phyloP scores from a whole-genome alignment of 192 early-diverging fungal genomes.

The Entophlyctis helioformis region DNA sequence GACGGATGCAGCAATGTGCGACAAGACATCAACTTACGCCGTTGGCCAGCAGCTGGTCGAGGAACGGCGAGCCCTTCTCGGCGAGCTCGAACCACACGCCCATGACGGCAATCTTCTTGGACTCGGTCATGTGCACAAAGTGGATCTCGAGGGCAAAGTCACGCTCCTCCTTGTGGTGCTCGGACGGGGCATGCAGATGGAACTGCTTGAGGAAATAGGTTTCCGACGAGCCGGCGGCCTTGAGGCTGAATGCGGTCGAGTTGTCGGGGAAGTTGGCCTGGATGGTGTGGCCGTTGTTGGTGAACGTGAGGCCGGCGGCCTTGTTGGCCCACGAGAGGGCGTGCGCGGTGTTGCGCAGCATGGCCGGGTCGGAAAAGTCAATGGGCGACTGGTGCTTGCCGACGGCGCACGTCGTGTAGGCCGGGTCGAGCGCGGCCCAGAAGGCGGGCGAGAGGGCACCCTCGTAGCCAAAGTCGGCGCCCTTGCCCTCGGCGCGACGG shows the following conservation, averaged over 20 bases:
- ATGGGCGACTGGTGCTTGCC: constrained; percentile 35
- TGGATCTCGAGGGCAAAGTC: constrained; percentile 24
- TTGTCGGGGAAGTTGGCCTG: constrained; percentile 7
- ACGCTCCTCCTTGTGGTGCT: constrained; percentile 29
- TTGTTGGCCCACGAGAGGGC: constrained; percentile 1
- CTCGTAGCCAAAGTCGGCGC: constrained; percentile 3
- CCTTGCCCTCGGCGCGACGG: no score
- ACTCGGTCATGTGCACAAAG: constrained; percentile 31
- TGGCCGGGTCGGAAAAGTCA: constrained; percentile 16
- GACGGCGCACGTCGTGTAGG: neutral
- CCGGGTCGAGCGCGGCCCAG: constrained; percentile 1
- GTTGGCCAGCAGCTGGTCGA: constrained; percentile 8
- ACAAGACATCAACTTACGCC: neutral
- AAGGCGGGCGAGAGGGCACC: neutral
- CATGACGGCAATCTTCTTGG: constrained; percentile 28
- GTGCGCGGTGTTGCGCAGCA: no score
- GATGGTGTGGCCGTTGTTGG: constrained; percentile 31
- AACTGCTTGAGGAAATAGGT: constrained; percentile 33
- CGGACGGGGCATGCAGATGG: constrained; percentile 53
- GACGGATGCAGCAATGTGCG: neutral
- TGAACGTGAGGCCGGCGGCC: constrained; percentile 2
- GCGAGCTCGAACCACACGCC: constrained; percentile 31
- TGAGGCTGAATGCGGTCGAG: neutral
- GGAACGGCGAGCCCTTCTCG: constrained; percentile 13
- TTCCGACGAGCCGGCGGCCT: neutral